phyloP scores from a whole-genome alignment of 2,329 filamentous ascomycete genomes.

The Phaeosphaeria sp. region DNA sequence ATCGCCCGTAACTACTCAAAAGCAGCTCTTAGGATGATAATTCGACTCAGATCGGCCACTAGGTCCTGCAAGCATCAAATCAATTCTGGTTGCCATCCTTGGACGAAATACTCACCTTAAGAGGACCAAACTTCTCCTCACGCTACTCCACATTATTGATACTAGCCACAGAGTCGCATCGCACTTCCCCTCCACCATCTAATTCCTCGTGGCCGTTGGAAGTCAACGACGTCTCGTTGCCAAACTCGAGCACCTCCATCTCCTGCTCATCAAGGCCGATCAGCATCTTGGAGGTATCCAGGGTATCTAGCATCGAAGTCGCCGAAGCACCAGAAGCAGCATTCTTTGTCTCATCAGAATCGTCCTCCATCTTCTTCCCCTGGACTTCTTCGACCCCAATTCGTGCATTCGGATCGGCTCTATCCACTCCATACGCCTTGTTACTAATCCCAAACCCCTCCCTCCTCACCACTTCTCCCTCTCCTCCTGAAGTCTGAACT shows the following conservation, averaged over 20 bases:
- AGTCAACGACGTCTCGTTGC: neutral
- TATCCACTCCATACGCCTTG: neutral
- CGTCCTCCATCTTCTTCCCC: neutral
- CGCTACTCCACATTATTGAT: neutral
- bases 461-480: neutral
- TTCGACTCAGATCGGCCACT: constrained; percentile 10
- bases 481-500: neutral
- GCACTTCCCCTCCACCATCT: neutral
- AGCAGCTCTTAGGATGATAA: constrained; percentile 9
- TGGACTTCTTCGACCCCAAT: too few relatives aligned
- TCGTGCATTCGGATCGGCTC: too few relatives aligned
- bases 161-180: neutral
- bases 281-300: neutral
- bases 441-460: neutral
- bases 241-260: neutral
- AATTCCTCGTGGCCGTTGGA: neutral
- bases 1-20: constrained; percentile 3
- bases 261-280: neutral
- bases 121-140: constrained; percentile 8
- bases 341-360: neutral
- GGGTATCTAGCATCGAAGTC: neutral
- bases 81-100: neutral
- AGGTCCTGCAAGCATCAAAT: constrained; percentile 6
- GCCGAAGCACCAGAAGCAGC: neutral
- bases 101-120: constrained; percentile 8